Base-by-base conservation (phyloP, 768 basidiomycete genomes). In the Coprinellus aureogranulatus region DNA sequence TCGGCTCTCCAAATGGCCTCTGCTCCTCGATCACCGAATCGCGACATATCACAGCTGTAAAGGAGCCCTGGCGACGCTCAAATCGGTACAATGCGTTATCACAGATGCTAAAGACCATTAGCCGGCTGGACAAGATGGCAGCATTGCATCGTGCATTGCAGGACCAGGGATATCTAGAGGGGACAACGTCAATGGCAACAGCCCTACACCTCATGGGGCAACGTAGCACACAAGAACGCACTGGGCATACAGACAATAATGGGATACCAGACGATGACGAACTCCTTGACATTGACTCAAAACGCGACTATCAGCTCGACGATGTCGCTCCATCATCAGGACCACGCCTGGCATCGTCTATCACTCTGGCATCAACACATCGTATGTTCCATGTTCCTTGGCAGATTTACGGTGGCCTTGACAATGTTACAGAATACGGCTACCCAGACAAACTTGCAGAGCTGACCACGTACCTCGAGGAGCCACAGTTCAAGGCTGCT, bases 11-110 rank as follows among this genome's bases (percentile, higher is more conserved):
- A 3, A 70, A 72, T 59, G 62, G 70, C 6, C 46, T 70, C 0
- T 72, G 70, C 37, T 69, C 70, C 0, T 71, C 71, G 14, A 72
- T 71, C 20, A 74, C 70, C 0, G 71, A 74, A 53, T 69, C 66
- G 2, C 69, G 68, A 41, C 70, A 71, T 37, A 69, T 70, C 42
- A 61, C 59, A 28, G 72, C 70, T 1, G 66, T 72, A 3, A 74
- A 74, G 52, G 58, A 71, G 14, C 73, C 72, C 0, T 76, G 72
- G 72, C 60, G 68, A 0, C 59, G 65, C 3, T 74, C 71, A 0
- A 76, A 57, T 58, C 64, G 52, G 0, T 67, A 59, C 42, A 59
- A 70, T 2, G 66, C 72, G 0, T 64, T 75, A 3, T 31, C 26
- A 0, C 73, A 74, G 54, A 75, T 74, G 72, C 65, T 75, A 1